phyloP scores from a whole-genome alignment of 2,329 filamentous ascomycete species.

The Claviceps sp. region DNA sequence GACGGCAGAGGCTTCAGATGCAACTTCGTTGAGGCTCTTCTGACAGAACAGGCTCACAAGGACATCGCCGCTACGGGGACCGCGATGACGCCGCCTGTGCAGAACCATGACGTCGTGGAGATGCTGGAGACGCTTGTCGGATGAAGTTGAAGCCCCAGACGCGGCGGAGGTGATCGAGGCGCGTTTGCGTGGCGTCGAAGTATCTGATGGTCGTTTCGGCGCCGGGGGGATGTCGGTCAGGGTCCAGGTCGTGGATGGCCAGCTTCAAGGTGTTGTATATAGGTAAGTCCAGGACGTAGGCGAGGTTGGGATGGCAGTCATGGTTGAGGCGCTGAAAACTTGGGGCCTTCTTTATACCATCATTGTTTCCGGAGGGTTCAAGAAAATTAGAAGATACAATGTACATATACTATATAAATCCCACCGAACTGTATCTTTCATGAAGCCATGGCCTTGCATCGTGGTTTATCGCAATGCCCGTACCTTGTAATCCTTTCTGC shows the following conservation, averaged over 20 bases:
- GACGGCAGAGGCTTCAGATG: constrained; percentile 23
- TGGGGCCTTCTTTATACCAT: too few species aligned
- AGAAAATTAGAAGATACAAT: too few species aligned
- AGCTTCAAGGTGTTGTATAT: constrained; percentile 16
- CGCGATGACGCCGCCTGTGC: constrained; percentile 7
- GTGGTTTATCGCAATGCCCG: too few species aligned
- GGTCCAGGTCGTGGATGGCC: constrained; percentile 25
- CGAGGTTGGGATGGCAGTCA: constrained; percentile 31
- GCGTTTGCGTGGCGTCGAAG: constrained; percentile 19
- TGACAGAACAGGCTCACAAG: constrained; percentile 26
- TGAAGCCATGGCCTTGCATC: too few species aligned
- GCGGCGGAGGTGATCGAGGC: constrained; percentile 16
- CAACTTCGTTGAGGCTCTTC: constrained; percentile 22
- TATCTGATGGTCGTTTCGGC: constrained; percentile 32
- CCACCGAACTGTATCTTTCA: too few species aligned
- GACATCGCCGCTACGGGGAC: constrained; percentile 24
- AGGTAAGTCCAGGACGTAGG: constrained; percentile 25
- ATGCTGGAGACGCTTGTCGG: constrained; percentile 24
- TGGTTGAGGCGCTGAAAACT: constrained; percentile 25
- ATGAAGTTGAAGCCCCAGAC: constrained; percentile 29
- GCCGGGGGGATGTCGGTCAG: constrained; percentile 25
- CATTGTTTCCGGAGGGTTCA: too few species aligned
- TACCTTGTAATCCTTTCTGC: too few species aligned
- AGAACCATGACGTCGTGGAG: constrained; percentile 10
- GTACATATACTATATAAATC: too few species aligned